Conservation (phyloP, 2,329 filamentous ascomycete species). For the Colletotrichum lentis region DNA sequence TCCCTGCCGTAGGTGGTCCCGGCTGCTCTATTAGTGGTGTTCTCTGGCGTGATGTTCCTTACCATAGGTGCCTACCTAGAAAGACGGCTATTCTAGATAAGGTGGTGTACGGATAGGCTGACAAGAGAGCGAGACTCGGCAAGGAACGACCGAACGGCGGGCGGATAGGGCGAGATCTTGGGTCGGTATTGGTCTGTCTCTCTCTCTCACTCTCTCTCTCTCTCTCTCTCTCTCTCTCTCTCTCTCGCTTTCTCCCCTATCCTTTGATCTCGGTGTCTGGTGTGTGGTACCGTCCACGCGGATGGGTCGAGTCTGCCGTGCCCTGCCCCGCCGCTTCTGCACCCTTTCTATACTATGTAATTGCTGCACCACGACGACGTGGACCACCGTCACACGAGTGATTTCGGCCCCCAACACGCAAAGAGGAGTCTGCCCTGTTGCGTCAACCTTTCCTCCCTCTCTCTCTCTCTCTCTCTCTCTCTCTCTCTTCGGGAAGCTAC, state of each 20-base stretch:
- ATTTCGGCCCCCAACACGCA: constrained; percentile 2
- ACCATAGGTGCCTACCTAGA: not conserved
- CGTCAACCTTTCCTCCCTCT: not conserved
- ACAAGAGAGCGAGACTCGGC: not conserved
- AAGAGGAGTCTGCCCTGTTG: not conserved
- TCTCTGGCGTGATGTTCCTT: constrained; percentile 28
- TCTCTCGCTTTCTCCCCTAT: not conserved
- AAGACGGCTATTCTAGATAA: not conserved
- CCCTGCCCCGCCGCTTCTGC: constrained; percentile 3
- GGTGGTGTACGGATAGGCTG: too few relatives aligned
- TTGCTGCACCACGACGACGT: constrained; percentile 9
- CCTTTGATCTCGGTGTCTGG: not conserved
- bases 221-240: too few relatives aligned
- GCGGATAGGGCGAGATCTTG: not conserved
- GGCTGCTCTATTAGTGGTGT: constrained; percentile 6
- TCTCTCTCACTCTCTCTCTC: not conserved
- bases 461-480: not conserved
- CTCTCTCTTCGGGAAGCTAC: not conserved
- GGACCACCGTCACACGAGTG: constrained; percentile 24
- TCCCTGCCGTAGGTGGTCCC: constrained; percentile 31
- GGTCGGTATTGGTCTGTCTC: not conserved
- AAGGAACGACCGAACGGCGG: not conserved
- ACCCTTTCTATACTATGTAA: constrained; percentile 10
- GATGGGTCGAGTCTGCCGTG: constrained; percentile 26
- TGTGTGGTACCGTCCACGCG: too few relatives aligned